phyloP scores from a whole-genome alignment of 225 moss, liverwort and hornwort species.

The Physcomitrellopsis africana region DNA sequence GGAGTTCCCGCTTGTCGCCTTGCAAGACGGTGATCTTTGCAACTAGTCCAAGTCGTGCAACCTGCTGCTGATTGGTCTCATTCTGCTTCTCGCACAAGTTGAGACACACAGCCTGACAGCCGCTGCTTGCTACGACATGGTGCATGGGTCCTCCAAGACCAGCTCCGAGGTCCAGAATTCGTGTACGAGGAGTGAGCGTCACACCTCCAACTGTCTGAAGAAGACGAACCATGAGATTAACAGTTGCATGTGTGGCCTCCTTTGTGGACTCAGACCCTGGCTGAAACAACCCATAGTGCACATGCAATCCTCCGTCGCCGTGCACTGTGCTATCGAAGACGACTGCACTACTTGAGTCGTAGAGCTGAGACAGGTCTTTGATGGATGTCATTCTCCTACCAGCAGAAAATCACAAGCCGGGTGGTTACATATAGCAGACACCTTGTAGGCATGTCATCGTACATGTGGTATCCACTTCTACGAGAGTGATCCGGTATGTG shows the following conservation, averaged over 20 bases:
- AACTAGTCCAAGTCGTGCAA: not conserved
- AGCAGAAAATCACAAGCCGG: not conserved
- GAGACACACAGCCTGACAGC: constrained; percentile 2
- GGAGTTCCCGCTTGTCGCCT: not conserved
- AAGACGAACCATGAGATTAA: too few species aligned
- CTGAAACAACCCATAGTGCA: too few species aligned
- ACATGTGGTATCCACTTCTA: too few species aligned
- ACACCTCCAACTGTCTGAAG: not conserved
- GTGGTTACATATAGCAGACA: not conserved
- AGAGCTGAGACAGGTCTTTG: not conserved
- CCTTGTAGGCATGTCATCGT: too few species aligned
- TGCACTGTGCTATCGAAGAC: not conserved
- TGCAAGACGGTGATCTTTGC: not conserved
- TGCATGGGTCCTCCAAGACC: constrained; percentile 2
- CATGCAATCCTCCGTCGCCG: not conserved
- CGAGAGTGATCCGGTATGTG: too few species aligned
- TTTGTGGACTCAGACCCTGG: too few species aligned
- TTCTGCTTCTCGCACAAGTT: not conserved
- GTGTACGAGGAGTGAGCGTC: too few species aligned
- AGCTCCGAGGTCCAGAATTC: not conserved
- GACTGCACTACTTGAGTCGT: constrained; percentile 2
- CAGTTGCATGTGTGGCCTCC: too few species aligned
- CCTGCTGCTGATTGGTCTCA: not conserved
- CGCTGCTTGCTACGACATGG: not conserved
- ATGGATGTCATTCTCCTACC: not conserved